Evolutionary conservation across 805 yeast genomes (phyloP), one percentile per base, ranked within the genome.

Genomic region (Lachancea sp.): DNA sequence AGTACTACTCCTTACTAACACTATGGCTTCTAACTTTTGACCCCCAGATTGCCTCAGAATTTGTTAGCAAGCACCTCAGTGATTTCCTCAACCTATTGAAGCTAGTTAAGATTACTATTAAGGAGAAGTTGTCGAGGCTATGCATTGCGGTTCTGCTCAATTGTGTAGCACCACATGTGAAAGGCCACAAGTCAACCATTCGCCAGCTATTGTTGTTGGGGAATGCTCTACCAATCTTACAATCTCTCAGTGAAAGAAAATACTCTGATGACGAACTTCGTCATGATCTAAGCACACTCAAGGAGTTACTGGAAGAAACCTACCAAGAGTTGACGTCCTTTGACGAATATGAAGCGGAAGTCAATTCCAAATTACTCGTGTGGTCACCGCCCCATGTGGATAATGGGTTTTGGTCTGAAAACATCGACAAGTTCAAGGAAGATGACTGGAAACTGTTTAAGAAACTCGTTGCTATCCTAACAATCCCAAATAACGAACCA

Each of bases 381-480:
- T 86, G 95, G 83, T 81, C 95, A 2, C 97, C 98, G 39, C 88
- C 95, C 17, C 98, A 92, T 65, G 77, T 78, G 54, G 83, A 86
- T 36, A 78, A 76, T 38, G 87, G 85, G 40, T 92, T 92, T 63
- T 92, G 97, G 96, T 71, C 79, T 45, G 92, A 87, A 47, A 88
- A 92, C 59, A 70, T 81, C 24, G 71, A 64, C 37, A 72, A 75
- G 49, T 92, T 92, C 70, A 84, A 82, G 62, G 84, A 80, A 33
- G 74, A 79, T 42, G 77, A 82, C 60, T 90, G 83, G 78, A 80
- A 78, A 55, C 62, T 82, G 29, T 75, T 86, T 48, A 79, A 75
- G 60, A 70, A 72, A 52, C 69, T 92, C 47, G 64, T 83, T 36
- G 64, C 62, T 7, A 60, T 82, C 31, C 68, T 84, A 54, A 63